Evolutionary conservation across 192 early-diverging fungal species (phyloP).

Genomic region (Umbelopsis sp.): DNA sequence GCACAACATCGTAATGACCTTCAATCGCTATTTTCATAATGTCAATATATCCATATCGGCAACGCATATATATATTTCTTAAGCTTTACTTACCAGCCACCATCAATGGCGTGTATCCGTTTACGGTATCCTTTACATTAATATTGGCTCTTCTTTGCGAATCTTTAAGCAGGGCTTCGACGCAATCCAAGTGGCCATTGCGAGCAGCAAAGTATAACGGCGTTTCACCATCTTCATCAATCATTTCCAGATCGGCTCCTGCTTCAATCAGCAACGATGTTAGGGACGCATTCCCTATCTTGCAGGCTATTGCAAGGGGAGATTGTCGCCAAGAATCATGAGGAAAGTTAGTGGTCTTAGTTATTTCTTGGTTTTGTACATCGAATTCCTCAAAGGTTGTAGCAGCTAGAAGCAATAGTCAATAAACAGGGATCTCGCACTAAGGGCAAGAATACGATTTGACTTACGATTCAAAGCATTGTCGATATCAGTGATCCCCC

Average conservation of each 20-base stretch:
- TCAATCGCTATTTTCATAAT: slow-evolving; percentile 53
- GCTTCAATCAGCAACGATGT: slow-evolving; percentile 53
- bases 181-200: slow-evolving; percentile 55
- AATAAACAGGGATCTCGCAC: not conserved
- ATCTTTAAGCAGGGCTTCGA: slow-evolving; percentile 47
- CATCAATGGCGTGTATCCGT: slow-evolving; percentile 66
- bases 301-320: slow-evolving; percentile 55
- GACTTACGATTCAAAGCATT: slow-evolving; percentile 25
- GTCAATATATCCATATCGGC: not conserved
- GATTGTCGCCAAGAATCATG: slow-evolving; percentile 34
- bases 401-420: slow-evolving; percentile 2
- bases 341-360: not conserved
- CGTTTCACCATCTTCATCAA: slow-evolving; percentile 74
- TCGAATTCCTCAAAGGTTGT: slow-evolving; percentile 11
- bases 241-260: slow-evolving; percentile 59
- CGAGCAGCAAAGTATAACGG: slow-evolving; percentile 57
- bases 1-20: slow-evolving; percentile 57
- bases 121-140: slow-evolving; percentile 54
- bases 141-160: slow-evolving; percentile 38
- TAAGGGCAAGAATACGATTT: slow-evolving; percentile 29
- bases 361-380: not conserved
- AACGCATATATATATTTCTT: not conserved
- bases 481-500: slow-evolving; percentile 55
- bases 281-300: slow-evolving; percentile 49
- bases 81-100: slow-evolving; percentile 53